Base-by-base conservation (phyloP, 2,329 filamentous ascomycete genomes). In the Pseudocercospora eumusae region DNA sequence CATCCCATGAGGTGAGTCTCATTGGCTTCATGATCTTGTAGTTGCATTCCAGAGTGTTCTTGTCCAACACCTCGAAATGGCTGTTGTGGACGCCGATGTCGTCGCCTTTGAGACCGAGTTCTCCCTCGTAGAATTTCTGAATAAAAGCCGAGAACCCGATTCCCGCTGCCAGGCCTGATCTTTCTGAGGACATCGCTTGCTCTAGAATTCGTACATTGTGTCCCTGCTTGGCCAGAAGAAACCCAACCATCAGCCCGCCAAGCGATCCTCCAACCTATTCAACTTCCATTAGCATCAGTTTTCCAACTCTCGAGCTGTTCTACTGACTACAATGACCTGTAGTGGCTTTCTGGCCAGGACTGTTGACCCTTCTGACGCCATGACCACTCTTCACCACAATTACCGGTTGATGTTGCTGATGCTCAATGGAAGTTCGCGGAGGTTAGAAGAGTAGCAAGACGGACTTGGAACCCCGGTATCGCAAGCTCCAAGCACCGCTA, bases 151-250 rank as follows among this genome's bases (percentile, higher is more conserved):
- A 33, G 9, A 68, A 57, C n/a, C 60, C 66, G 23, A 70, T 62
- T 5, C 68, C 66, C 8, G 68, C 68, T 11, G 66, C 68, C 28
- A 64, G 61, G n/a, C 60, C 66, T 62, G 61, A 61, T 18, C 68
- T 60, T 21, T 63, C 60, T 15, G 66, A 68, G 27, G 60, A 61
- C 11, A 50, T 42, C 20, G 63, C 64, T 56, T 66, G 62, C 56
- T 70, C 67, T 27, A 69, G 53, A 44, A 80, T 79, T 0, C 75
- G 79, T 4, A 76, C 76, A 64, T 77, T 70, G 65, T 80, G 77
- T 13, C 78, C 77, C 27, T 77, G 73, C 1, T 73, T 71, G 60
- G 78, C 79, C 33, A 80, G 65, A n/a, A 76, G 74, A 44, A 80
- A 68, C 7, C 75, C 76, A 11, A 73, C 68, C 42, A 78, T 74